phyloP scores from a whole-genome alignment of 768 basidiomycete genomes.

The Aureoboletus auriporus region DNA sequence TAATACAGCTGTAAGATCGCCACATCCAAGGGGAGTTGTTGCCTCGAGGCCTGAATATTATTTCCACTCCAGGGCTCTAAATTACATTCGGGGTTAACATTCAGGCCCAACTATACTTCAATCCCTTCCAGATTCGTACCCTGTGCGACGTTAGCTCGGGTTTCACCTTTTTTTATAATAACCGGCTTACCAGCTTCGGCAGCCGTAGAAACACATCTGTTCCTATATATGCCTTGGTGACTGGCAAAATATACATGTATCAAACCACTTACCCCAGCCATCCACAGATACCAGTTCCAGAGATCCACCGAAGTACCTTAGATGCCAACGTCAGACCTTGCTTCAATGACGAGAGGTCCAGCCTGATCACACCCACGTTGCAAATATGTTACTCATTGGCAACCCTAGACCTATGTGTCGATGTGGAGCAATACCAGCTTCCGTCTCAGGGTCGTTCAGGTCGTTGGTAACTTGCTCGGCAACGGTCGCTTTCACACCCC shows the following conservation, averaged over 20 bases:
- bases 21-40: no score
- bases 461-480: constrained; percentile 67
- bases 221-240: constrained; percentile 38
- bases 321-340: background rate
- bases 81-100: no score
- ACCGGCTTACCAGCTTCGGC: constrained; percentile 64
- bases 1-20: background rate
- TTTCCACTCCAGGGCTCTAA: no score
- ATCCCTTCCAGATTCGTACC: constrained; percentile 85
- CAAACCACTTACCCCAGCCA: constrained; percentile 64
- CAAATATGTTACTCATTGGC: constrained; percentile 87
- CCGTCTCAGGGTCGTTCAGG: constrained; percentile 39
- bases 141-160: constrained; percentile 32
- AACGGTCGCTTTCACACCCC: constrained; percentile 73
- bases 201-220: constrained; percentile 80
- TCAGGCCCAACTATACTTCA: constrained; percentile 47
- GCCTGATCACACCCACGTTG: constrained; percentile 49
- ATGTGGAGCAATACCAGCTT: constrained; percentile 48
- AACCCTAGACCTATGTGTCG: constrained; percentile 76
- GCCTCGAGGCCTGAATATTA: no score
- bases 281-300: constrained; percentile 76
- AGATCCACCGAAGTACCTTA: constrained; percentile 79
- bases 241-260: background rate
- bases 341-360: background rate
- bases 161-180: background rate